Evolutionary conservation across 2,329 filamentous ascomycete species (phyloP), one percentile per base, ranked within the genome.

Genomic region (Pseudogymnoascus sp.): DNA sequence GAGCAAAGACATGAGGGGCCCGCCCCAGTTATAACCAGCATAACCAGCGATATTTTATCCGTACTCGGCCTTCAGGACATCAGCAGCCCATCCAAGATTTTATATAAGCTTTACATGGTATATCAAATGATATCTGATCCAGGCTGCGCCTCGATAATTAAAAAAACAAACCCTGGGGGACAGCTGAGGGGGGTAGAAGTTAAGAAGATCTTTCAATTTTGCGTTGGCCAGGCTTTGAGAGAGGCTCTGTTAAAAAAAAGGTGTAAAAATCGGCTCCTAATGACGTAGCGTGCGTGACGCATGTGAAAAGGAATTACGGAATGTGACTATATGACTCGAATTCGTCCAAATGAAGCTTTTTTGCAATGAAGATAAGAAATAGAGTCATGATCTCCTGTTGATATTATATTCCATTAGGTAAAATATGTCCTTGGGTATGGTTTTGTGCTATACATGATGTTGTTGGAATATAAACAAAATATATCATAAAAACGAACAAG

Each of bases 41-140:
- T n/a, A n/a, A n/a, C n/a, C n/a, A n/a, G n/a, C n/a, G 45, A 52
- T 52, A 52, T 52, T 52, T 52, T 30, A 52, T 52, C 45, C 45
- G 45, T 52, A 52, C 45, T 52, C 45, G 45, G 45, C 45, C 25
- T 4, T 9, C 14, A 52, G 45, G 45, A 30, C 45, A 52, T 52
- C 45, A 52, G 45, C 45, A 25, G 45, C 45, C 25, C 45, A 52
- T 52, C 45, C 45, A 16, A 16, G 25, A 52, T 52, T 30, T 30
- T 52, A 52, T 52, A 52, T 52, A 52, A 52, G 45, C 45, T 52
- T 52, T 30, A n/a, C n/a, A n/a, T n/a, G n/a, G n/a, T 25, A 28
- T 52, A 52, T 52, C 45, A 30, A 49, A 52, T 49, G 23, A 49
- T 23, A 52, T 30, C 45, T 52, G 45, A 52, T 5, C 4, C 25